A percentile compares a stretch with the other conserved stretches of the same genome.
Conservation (phyloP, 306 rosid species). For the Quercus rubra region DNA sequence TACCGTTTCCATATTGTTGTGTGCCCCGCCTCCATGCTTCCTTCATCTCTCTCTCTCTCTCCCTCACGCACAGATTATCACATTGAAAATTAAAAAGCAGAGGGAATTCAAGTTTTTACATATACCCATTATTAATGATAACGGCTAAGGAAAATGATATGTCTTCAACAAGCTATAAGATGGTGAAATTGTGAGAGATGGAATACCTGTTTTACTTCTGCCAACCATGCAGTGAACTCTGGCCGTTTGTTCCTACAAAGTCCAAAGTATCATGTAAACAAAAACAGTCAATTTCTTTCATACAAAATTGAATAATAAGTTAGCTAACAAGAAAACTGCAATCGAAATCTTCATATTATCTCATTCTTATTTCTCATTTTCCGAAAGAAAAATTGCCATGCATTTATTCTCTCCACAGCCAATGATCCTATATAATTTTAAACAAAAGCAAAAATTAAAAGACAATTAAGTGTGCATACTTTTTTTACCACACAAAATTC, state of each 20-base stretch:
- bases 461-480: no score
- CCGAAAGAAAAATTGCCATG: no score
- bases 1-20: no score
- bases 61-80: neutral
- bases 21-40: no score
- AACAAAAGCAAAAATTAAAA: no score
- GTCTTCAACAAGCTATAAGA: neutral
- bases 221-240: constrained; percentile 96
- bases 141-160: neutral
- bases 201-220: constrained; percentile 83
- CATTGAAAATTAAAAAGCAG: neutral
- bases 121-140: neutral
- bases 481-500: no score
- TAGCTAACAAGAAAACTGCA: no score
- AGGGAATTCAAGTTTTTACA: neutral
- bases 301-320: neutral
- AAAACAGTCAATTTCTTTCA: neutral
- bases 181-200: constrained; percentile 18
- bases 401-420: no score
- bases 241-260: constrained; percentile 87
- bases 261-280: constrained; percentile 16
- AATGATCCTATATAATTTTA: no score
- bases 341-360: no score
- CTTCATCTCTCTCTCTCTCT: no score
- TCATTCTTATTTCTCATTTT: no score